Conservation (phyloP, 169 alveolate species). For the Cryptosporidium sp. region DNA sequence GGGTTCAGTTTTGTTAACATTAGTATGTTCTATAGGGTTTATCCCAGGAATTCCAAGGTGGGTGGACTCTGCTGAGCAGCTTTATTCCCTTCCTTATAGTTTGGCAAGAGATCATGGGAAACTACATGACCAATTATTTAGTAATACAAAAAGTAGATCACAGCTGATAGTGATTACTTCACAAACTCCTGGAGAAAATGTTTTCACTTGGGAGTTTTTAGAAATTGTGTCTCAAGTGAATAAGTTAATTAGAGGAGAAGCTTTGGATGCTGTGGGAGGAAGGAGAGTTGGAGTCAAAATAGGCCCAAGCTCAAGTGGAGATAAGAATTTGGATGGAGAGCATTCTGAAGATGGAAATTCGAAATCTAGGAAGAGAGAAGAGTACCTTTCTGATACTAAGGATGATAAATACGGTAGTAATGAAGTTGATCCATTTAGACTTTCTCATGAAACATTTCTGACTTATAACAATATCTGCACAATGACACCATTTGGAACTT, state of each 20-base stretch:
- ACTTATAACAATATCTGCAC: slow-evolving; percentile 81
- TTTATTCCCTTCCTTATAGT: slow-evolving; percentile 81
- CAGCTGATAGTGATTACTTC: slow-evolving; percentile 77
- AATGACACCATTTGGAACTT: slow-evolving; percentile 79
- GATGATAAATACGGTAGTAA: background rate
- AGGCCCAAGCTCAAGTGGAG: background rate
- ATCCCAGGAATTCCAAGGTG: slow-evolving; percentile 81
- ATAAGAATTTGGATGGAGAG: background rate
- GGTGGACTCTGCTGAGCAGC: slow-evolving; percentile 81
- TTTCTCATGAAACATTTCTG: slow-evolving; percentile 54
- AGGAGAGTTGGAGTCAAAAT: slow-evolving; percentile 75
- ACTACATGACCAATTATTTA: slow-evolving; percentile 76
- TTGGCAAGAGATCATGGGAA: slow-evolving; percentile 81
- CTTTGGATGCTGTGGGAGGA: slow-evolving; percentile 82
- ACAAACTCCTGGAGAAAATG: slow-evolving; percentile 78
- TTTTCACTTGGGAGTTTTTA: slow-evolving; percentile 82
- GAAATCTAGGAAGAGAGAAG: background rate
- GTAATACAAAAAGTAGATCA: slow-evolving; percentile 79
- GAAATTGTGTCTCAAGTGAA: slow-evolving; percentile 80
- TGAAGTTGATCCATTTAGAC: slow-evolving; percentile 38
- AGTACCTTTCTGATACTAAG: background rate
- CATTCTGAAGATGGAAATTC: background rate
- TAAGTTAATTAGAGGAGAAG: slow-evolving; percentile 81
- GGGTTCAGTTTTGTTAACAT: slow-evolving; percentile 42
- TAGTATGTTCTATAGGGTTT: slow-evolving; percentile 76